These are phyloP conservation scores for Flaveria sonorensis DNA, from an alignment of 129 eudicot species.

Conservation along the genomic window DNA sequence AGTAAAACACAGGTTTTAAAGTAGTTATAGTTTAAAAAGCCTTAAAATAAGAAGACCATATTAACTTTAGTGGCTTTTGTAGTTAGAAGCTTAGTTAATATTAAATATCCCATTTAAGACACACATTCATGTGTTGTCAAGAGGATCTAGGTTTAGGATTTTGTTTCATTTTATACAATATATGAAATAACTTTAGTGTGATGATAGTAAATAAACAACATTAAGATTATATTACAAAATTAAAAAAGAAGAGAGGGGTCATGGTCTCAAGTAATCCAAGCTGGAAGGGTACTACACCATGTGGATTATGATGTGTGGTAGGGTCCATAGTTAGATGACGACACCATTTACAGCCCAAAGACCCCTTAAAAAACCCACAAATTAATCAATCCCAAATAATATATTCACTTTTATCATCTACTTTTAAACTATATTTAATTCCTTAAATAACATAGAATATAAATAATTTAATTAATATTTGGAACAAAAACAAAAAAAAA, in stretches of 20 bases:
- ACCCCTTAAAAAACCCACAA: constrained; percentile 30
- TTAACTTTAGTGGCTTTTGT: no score
- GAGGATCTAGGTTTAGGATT: background rate
- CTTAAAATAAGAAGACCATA: no score
- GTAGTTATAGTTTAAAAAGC: no score
- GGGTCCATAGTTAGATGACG: constrained; percentile 59
- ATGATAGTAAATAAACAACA: constrained; percentile 13
- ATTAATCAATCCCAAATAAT: constrained; percentile 9
- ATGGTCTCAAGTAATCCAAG: constrained; percentile 61
- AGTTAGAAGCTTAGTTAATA: no score
- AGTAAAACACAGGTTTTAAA: no score
- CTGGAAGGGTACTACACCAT: constrained; percentile 73
- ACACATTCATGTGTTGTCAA: background rate
- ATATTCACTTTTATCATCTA: background rate
- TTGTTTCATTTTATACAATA: background rate
- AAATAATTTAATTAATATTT: no score
- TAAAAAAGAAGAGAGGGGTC: constrained; percentile 51
- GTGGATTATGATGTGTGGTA: constrained; percentile 77
- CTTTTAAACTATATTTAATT: background rate
- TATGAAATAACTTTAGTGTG: background rate
- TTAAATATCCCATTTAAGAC: no score
- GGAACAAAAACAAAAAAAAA: background rate
- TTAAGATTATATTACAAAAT: constrained; percentile 31
- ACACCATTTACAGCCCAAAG: constrained; percentile 51
- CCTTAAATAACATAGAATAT: background rate